Base-by-base conservation (phyloP, 78 protist genomes). In the Cavenderia fasciculata region DNA sequence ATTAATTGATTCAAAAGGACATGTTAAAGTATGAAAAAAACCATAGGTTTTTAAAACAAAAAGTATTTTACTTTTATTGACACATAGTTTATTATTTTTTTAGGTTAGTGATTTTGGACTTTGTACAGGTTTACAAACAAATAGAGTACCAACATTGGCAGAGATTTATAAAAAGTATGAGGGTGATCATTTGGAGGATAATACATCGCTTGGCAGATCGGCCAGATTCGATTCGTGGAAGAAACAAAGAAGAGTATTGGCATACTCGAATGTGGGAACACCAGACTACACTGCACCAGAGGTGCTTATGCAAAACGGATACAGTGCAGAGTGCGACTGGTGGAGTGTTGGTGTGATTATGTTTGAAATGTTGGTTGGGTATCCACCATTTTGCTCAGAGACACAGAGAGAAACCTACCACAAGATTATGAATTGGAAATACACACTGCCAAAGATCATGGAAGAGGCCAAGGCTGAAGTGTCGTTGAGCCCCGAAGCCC, bases 271-370 rank as follows among this genome's bases (percentile, higher is more conserved):
- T 21, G 98, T 96, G 21, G 98, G 98, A 23, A 93, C 97, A 44
- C 96, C 97, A 12, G 97, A 96, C 59, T 96, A 96, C 92, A 95
- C 95, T 2, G 97, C 98, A 31, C 98, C 98, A 19, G 98, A 96
- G 36, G 97, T 96, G 34, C 59, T 96, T n/a, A 76, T 68, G 85
- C 86, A 92, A 62, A 66, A 63, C 54, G 98, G 98, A 18, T 96
- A 96, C 84, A 94, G 95, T 38, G 87, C 86, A 43, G 95, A 86
- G 70, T 92, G 96, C 52, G 98, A 96, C 63, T 96, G 98, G 98
- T 96, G 98, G 98, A 59, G 92, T 2, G 95, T 96, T 3, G 98
- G 98, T 31, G 95, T 92, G 8, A 96, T 96, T 40, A 87, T 94
- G 93, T 96, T 85, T 74, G 98, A 96, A 59, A 74, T 74, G 94